Evolutionary conservation across 2,329 filamentous ascomycete genomes (phyloP).

Genomic region (Fusarium sp.): DNA sequence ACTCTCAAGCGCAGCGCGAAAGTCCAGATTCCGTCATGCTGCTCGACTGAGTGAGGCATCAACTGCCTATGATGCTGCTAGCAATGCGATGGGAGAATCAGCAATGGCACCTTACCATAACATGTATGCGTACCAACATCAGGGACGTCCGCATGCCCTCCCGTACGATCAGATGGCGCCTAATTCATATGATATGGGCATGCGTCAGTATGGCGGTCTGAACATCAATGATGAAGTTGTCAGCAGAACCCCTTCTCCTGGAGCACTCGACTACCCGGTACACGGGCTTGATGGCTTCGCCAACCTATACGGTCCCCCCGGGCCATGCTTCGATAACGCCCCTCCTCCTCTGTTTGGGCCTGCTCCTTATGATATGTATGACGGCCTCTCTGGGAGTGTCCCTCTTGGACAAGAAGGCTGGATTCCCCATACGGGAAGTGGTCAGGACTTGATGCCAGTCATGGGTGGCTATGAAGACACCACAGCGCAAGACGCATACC

Average conservation of each 20-base stretch:
- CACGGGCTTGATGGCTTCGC: constrained; percentile 26
- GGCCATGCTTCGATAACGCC: constrained; percentile 14
- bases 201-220: constrained; percentile 22
- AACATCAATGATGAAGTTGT: constrained; percentile 14
- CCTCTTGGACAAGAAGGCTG: constrained; percentile 27
- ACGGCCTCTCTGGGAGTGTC: constrained; percentile 14
- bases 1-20: constrained; percentile 8
- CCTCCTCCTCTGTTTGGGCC: constrained; percentile 13
- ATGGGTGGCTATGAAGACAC: constrained; percentile 21
- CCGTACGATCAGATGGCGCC: constrained; percentile 28
- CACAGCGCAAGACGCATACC: constrained; percentile 44
- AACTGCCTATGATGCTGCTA: constrained; percentile 17
- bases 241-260: constrained; percentile 38
- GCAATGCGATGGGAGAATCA: constrained; percentile 4
- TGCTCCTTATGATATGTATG: constrained; percentile 19
- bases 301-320: constrained; percentile 16
- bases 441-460: constrained; percentile 17
- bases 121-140: constrained; percentile 28
- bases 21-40: constrained; percentile 19
- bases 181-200: constrained; percentile 19
- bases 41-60: constrained; percentile 36
- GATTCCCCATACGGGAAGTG: constrained; percentile 10
- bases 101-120: constrained; percentile 18
- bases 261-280: constrained; percentile 22
- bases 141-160: constrained; percentile 11